Evolutionary conservation across 75 land plant genomes (phyloP).

Genomic region (Larix kaempferi): DNA sequence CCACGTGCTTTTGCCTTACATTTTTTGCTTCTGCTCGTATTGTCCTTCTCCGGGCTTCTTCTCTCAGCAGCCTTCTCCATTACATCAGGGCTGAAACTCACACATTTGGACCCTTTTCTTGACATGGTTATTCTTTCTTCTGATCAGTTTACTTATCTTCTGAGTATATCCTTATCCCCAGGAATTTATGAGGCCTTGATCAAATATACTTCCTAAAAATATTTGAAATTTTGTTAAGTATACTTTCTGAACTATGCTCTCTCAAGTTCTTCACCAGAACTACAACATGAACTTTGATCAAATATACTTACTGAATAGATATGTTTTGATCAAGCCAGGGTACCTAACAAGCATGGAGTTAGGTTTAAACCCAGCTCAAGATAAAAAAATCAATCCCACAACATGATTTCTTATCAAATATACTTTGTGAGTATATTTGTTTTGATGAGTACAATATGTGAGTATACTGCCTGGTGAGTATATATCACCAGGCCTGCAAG

Average conservation of each 20-base stretch:
- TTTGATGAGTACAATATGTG: not conserved
- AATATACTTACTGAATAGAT: not conserved
- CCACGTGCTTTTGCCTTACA: slow-evolving; percentile 3
- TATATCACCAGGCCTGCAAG: not conserved
- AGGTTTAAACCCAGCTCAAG: not conserved
- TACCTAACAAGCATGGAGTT: not conserved
- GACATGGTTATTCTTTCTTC: not conserved
- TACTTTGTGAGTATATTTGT: not conserved
- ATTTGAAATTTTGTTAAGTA: too few species aligned
- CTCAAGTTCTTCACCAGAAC: not conserved
- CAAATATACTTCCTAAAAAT: too few species aligned
- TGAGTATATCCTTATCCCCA: too few species aligned
- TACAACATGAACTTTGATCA: slow-evolving; percentile 1
- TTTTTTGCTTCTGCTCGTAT: not conserved
- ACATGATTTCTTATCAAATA: too few species aligned
- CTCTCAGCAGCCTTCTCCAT: not conserved
- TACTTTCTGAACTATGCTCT: too few species aligned
- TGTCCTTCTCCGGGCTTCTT: not conserved
- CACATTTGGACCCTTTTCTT: slow-evolving; percentile 9
- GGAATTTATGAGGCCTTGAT: too few species aligned
- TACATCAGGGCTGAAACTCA: slow-evolving; percentile 6
- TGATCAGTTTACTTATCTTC: too few species aligned
- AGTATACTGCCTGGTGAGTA: not conserved
- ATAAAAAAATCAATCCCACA: not conserved
- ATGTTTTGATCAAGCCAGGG: not conserved